These are phyloP conservation scores for Rhizomucor pusillus DNA, from an alignment of 371 early-diverging fungal genomes.

Conservation along the genomic window DNA sequence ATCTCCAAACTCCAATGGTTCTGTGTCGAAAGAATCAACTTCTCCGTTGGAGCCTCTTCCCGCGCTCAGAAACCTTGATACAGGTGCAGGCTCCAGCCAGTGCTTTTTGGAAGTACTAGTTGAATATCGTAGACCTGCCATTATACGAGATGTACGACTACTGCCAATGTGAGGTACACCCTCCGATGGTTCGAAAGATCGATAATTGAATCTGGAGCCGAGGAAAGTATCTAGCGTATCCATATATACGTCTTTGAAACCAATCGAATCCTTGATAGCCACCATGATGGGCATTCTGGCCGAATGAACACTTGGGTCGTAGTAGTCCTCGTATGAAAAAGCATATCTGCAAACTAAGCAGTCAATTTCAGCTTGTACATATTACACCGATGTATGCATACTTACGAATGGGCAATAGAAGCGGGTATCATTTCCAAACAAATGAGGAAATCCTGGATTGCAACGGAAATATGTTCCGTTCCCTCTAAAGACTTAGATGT, in stretches of 20 bases:
- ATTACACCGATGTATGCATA: not conserved
- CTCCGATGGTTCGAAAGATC: constrained; percentile 79
- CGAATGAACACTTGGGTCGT: constrained; percentile 54
- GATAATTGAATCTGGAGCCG: constrained; percentile 77
- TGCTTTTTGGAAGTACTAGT: constrained; percentile 74
- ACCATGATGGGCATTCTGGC: constrained; percentile 78
- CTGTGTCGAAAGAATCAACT: constrained; percentile 14
- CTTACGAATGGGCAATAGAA: constrained; percentile 78
- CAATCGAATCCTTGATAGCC: constrained; percentile 82
- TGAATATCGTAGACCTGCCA: constrained; percentile 78
- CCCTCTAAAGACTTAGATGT: constrained; percentile 9
- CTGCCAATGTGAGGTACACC: constrained; percentile 58
- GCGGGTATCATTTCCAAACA: constrained; percentile 91
- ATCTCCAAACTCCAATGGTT: constrained; percentile 40
- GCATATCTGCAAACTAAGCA: constrained; percentile 41
- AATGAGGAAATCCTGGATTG: constrained; percentile 90
- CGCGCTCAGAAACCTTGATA: constrained; percentile 31
- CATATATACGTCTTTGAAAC: constrained; percentile 77
- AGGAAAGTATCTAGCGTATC: constrained; percentile 79
- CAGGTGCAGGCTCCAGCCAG: constrained; percentile 64
- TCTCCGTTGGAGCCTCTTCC: constrained; percentile 42
- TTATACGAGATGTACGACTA: constrained; percentile 61
- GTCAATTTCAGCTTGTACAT: not conserved
- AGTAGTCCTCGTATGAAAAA: constrained; percentile 78
- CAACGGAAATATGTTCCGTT: constrained; percentile 78